Percentiles rank a stretch among this genome's conserved stretches.
Conservation (phyloP, 108 stramenopile genomes). For the Cyclotella cryptica region DNA sequence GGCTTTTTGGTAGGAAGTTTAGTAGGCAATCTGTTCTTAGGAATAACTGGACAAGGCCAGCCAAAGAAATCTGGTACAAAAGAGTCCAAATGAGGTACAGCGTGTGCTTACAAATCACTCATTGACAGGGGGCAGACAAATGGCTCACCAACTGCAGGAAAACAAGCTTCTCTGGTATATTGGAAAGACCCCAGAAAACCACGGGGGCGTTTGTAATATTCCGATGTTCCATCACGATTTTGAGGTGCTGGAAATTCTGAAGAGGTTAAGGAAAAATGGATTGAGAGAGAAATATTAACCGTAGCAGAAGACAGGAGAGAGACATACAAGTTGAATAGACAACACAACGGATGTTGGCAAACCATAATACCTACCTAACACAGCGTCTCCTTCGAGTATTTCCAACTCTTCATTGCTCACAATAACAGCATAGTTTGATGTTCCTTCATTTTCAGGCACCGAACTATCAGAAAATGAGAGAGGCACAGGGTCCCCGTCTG, state of each 20-base stretch:
- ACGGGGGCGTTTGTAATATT: conserved; percentile 31
- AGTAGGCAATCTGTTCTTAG: conserved; percentile 1
- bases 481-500: conserved; percentile 8
- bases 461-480: conserved; percentile 19
- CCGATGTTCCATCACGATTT: conserved; percentile 13
- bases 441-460: conserved; percentile 8
- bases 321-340: not conserved
- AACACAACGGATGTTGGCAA: too few species aligned
- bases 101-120: too few species aligned
- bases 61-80: conserved; percentile 20
- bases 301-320: not conserved
- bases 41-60: conserved; percentile 41
- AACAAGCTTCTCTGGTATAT: conserved; percentile 22
- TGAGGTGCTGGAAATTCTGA: conserved; percentile 23
- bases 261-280: not conserved
- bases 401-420: conserved; percentile 22
- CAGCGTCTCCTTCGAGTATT: conserved; percentile 34
- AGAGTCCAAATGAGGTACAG: not conserved
- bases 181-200: conserved; percentile 31
- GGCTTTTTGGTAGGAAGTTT: not conserved
- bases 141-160: conserved; percentile 15
- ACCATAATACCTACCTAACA: conserved; percentile 4
- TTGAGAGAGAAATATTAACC: not conserved
- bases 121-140: too few species aligned
- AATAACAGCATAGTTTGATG: conserved; percentile 20